A percentile compares a stretch with the other conserved stretches of the same genome.
Evolutionary conservation across 768 basidiomycete genomes (phyloP).

Genomic region (Phaeotremella skinneri): DNA sequence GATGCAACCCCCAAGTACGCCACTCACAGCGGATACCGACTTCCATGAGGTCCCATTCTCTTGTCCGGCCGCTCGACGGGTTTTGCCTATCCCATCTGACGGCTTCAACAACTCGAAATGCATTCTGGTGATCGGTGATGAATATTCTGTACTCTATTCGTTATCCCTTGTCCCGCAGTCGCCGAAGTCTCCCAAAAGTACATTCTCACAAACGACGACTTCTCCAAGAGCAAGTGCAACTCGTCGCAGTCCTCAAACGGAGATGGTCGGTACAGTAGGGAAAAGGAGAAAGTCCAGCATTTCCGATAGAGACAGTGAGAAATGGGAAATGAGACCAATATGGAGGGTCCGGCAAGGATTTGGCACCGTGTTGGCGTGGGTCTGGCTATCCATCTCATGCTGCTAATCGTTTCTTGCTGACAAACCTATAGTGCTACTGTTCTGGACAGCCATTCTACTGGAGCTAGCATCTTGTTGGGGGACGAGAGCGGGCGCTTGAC

Average conservation of each 20-base stretch:
- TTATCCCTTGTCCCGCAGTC: constrained; percentile 1
- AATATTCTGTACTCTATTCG: constrained; percentile 38
- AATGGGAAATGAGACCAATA: constrained; percentile 33
- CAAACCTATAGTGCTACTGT: constrained; percentile 22
- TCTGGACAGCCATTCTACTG: constrained; percentile 17
- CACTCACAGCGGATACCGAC: constrained; percentile 22
- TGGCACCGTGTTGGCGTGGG: constrained; percentile 46
- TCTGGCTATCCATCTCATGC: neutral
- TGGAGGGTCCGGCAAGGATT: constrained; percentile 50
- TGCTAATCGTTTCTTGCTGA: constrained; percentile 2
- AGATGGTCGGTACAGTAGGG: constrained; percentile 37
- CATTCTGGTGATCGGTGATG: constrained; percentile 47
- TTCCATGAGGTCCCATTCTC: constrained; percentile 41
- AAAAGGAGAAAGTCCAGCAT: constrained; percentile 41
- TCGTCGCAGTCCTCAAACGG: constrained; percentile 37
- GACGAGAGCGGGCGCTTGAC: constrained; percentile 46
- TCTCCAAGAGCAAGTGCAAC: constrained; percentile 29
- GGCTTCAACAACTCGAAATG: constrained; percentile 3
- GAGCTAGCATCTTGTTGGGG: constrained; percentile 38
- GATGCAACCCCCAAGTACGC: neutral
- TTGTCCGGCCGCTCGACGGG: constrained; percentile 41
- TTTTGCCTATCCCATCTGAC: constrained; percentile 36
- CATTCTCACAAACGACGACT: constrained; percentile 14
- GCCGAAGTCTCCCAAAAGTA: constrained; percentile 19
- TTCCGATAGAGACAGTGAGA: constrained; percentile 15